Conservation (phyloP, 345 rosid genomes). For the Erysimum cheiranthoides region DNA sequence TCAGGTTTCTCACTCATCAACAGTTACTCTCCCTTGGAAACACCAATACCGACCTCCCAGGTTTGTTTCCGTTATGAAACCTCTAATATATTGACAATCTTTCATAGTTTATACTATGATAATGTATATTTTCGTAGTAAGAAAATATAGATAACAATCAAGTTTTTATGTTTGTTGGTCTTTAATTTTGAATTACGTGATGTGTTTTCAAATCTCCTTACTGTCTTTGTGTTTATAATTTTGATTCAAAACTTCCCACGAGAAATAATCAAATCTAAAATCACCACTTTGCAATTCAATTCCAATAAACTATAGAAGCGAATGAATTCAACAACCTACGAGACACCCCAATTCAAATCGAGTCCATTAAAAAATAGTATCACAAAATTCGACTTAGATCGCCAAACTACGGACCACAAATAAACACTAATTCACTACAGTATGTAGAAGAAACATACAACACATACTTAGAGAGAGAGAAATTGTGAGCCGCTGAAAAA, state of each 20-base stretch:
- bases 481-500: not conserved
- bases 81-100: too few species aligned
- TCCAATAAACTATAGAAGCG: not conserved
- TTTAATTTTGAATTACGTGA: too few species aligned
- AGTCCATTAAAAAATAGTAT: not conserved
- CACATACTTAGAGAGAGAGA: conserved; percentile 19
- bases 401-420: not conserved
- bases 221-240: too few species aligned
- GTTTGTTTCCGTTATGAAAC: too few species aligned
- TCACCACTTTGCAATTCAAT: not conserved
- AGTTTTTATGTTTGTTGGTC: too few species aligned
- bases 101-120: too few species aligned
- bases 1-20: too few species aligned
- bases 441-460: not conserved
- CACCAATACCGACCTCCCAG: too few species aligned
- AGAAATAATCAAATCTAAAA: not conserved
- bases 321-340: not conserved
- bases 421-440: conserved; percentile 12
- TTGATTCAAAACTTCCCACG: not conserved
- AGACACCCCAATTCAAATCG: conserved; percentile 27
- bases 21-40: too few species aligned
- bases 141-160: too few species aligned
- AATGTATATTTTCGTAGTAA: too few species aligned
- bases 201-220: too few species aligned
- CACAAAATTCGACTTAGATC: not conserved